phyloP scores from a whole-genome alignment of 2,329 filamentous ascomycete species.

The Claviceps purpurea region DNA sequence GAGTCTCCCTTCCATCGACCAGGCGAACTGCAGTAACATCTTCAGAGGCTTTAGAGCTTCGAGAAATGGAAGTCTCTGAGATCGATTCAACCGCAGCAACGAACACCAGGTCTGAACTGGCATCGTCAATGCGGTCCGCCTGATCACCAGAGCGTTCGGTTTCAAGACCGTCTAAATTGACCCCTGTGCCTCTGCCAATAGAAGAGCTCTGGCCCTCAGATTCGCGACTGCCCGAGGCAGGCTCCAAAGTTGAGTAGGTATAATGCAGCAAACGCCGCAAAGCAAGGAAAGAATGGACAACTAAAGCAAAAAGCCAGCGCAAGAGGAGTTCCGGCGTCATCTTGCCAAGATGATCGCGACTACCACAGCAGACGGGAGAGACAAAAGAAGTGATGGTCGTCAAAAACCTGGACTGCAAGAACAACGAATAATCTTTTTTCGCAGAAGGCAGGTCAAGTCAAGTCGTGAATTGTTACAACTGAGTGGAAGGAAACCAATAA shows the following conservation, averaged over 20 bases:
- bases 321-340: background rate
- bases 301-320: background rate
- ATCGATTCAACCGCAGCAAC: background rate
- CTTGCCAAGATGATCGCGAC: background rate
- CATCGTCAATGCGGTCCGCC: background rate
- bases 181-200: background rate
- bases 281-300: conserved; percentile 1
- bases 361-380: background rate
- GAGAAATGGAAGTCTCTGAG: background rate
- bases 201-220: background rate
- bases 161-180: background rate
- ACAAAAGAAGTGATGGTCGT: background rate
- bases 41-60: background rate
- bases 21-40: background rate
- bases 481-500: background rate
- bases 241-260: background rate
- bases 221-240: background rate
- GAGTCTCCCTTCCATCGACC: background rate
- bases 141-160: background rate
- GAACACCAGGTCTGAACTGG: background rate
- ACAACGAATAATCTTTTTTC: background rate
- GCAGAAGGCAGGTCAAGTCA: background rate
- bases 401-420: background rate
- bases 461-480: background rate
- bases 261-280: background rate